These are phyloP conservation scores for Syzygium aqueum DNA, from an alignment of 345 rosid genomes.

Conservation along the genomic window DNA sequence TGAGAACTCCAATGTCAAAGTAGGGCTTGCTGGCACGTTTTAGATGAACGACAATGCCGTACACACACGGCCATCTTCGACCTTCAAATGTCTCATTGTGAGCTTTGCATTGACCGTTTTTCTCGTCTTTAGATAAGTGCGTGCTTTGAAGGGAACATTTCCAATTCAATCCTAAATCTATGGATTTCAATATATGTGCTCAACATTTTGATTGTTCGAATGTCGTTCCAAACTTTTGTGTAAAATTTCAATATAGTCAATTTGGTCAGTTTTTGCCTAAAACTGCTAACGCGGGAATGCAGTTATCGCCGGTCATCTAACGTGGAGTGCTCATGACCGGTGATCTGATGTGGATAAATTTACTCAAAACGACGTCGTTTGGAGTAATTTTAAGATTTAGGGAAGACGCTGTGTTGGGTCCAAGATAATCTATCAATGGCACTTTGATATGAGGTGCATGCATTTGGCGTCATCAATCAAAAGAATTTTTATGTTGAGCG, in stretches of 20 bases:
- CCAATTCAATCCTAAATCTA: too few species aligned
- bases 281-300: neutral
- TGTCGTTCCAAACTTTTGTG: neutral
- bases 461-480: neutral
- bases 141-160: too few species aligned
- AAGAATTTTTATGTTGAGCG: neutral
- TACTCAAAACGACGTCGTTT: rapidly evolving
- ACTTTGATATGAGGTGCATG: neutral
- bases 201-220: neutral
- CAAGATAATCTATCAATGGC: neutral
- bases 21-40: neutral
- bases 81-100: neutral
- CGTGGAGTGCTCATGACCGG: neutral
- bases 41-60: neutral
- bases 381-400: neutral
- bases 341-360: neutral
- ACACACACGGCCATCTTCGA: neutral
- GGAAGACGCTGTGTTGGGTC: neutral
- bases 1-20: too few species aligned
- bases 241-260: neutral
- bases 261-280: neutral
- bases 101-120: neutral
- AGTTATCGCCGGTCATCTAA: rapidly evolving
- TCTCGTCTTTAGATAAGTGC: neutral
- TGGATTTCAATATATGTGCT: neutral